Base-by-base conservation (phyloP, 768 basidiomycete species). In the Dendrothele bispora region DNA sequence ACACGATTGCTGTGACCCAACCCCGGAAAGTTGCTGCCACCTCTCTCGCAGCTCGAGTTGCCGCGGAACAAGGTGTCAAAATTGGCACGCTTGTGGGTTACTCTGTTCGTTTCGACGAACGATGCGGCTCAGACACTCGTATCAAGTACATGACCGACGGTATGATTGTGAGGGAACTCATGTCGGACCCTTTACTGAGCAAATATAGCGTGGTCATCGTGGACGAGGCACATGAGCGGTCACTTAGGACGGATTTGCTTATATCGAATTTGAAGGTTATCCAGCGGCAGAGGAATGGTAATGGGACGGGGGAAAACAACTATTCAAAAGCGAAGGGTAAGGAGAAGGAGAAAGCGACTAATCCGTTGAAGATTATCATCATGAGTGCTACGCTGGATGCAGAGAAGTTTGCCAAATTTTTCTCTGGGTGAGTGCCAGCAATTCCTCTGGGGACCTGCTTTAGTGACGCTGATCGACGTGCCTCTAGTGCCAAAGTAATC, bases 301-400 rank as follows among this genome's bases (percentile, higher is more conserved):
- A 46, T 20, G 55, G 43, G 44, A 63, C 68, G 24, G 56, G 42
- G 8, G 78, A 75, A 43, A 69, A 69, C 32, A n/a, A n/a, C n/a
- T n/a, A n/a, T n/a, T n/a, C n/a, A n/a, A 84, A 82, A 55, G 71
- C 67, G 12, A 77, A 65, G 41, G 66, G 59, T 39, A 70, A 78
- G 40, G 60, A 59, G 12, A 61, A 67, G 14, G 55, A 59, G 2
- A 57, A 62, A 12, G 60, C 61, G 34, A 58, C 73, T 3, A 83
- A 82, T 50, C 86, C 88, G 14, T 78, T 99, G 50, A 98, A 95
- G 64, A 78, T 99, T 30, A 79, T 99, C 18, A 80, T 99, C 55
- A 99, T 99, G 97, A 94, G 91, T 64, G 97, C 97, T 3, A 98
- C 97, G 6, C 76, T 99, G 28, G 95, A 99, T 60, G 95, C 95